Evolutionary conservation across 495 filamentous ascomycete genomes (phyloP).

Genomic region (Aspergillus sparsus): DNA sequence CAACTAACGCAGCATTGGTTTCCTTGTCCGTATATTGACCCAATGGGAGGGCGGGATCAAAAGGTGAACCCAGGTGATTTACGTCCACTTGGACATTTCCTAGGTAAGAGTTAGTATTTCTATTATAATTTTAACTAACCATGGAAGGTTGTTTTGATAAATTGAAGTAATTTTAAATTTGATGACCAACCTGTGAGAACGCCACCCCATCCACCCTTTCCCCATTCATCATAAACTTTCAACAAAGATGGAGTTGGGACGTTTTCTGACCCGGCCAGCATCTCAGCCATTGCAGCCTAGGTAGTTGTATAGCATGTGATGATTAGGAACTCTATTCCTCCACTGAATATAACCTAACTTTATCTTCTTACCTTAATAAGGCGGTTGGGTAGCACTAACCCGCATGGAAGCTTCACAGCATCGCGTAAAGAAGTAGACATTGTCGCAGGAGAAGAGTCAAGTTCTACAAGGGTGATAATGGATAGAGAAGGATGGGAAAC

Average conservation of each 20-base stretch:
- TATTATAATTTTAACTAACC: no score
- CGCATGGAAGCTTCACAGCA: conserved; percentile 52
- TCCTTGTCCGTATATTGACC: conserved; percentile 35
- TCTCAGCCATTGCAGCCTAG: conserved; percentile 54
- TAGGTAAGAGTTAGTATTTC: conserved; percentile 1
- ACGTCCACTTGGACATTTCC: conserved; percentile 61
- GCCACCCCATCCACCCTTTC: conserved; percentile 51
- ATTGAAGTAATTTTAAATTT: no score
- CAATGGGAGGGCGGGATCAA: conserved; percentile 42
- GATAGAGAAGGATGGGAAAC: not conserved
- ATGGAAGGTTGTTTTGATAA: no score
- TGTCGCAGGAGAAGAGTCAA: not conserved
- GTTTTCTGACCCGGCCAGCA: conserved; percentile 35
- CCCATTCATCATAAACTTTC: conserved; percentile 51
- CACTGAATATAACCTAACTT: not conserved
- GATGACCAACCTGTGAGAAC: conserved; percentile 41
- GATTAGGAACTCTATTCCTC: no score
- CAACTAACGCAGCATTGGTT: conserved; percentile 32
- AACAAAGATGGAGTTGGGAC: conserved; percentile 35
- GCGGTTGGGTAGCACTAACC: conserved; percentile 53
- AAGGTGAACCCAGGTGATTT: conserved; percentile 46
- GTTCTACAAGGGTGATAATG: not conserved
- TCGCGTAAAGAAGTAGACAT: conserved; percentile 41
- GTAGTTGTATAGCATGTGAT: not conserved
- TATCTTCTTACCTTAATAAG: conserved; percentile 48